A percentile compares a stretch with the other conserved stretches of the same genome.
Evolutionary conservation across 371 early-diverging fungal genomes (phyloP).

Genomic region (Mortierella sp.): DNA sequence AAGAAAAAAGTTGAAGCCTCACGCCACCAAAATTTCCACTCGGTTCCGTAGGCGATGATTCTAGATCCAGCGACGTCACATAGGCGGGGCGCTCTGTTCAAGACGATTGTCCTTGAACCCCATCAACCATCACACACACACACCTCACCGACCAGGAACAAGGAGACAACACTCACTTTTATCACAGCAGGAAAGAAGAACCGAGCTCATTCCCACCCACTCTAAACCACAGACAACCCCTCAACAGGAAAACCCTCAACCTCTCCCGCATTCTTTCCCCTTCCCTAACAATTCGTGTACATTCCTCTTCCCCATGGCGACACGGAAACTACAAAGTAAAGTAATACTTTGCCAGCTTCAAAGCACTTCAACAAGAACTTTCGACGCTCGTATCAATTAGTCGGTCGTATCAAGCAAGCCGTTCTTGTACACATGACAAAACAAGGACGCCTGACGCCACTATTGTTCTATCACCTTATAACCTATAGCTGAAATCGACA

Average conservation of each 20-base stretch:
- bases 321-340: conserved; percentile 57
- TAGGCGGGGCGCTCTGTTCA: background rate
- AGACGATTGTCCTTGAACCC: background rate
- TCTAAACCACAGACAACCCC: background rate
- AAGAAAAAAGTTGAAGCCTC: background rate
- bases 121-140: background rate
- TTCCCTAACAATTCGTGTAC: background rate
- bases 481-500: conserved; percentile 88
- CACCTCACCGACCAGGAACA: background rate
- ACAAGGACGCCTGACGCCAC: background rate
- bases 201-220: background rate
- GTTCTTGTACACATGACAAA: background rate
- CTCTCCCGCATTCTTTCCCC: background rate
- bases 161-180: background rate
- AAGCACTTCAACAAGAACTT: background rate
- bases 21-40: background rate
- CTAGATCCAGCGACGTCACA: background rate
- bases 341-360: background rate
- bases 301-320: conserved; percentile 39
- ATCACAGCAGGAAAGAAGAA: background rate
- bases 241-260: background rate
- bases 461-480: background rate
- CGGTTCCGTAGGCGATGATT: background rate
- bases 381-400: background rate
- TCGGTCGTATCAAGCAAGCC: too few species aligned